A percentile compares a stretch with the other conserved stretches of the same genome.
Conservation (phyloP, 306 rosid genomes). For the Geum urbanum region DNA sequence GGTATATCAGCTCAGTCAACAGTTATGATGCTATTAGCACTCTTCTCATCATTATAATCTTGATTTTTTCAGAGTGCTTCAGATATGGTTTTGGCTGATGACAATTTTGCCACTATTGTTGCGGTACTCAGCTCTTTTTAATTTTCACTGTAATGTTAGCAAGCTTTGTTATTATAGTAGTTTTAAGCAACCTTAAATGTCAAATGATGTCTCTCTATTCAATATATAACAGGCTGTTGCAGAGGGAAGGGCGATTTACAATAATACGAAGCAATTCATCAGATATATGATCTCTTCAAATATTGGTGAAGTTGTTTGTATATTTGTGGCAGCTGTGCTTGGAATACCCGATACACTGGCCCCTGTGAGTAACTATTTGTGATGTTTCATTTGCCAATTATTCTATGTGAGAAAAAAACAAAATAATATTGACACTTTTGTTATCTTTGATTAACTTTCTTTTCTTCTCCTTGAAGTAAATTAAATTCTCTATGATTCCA, state of each 20-base stretch:
- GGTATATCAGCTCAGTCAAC: background rate
- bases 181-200: background rate
- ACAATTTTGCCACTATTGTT: constrained; percentile 92
- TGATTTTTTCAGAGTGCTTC: constrained; percentile 70
- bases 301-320: constrained; percentile 98
- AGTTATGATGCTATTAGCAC: background rate
- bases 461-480: background rate
- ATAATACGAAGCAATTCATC: constrained; percentile 91
- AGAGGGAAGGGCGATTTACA: constrained; percentile 97
- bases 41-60: constrained; percentile 10
- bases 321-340: constrained; percentile 97
- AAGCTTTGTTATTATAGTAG: constrained; percentile 2
- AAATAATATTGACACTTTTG: background rate
- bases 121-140: constrained; percentile 53
- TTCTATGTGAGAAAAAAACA: constrained; percentile 5
- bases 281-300: constrained; percentile 99
- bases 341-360: constrained; percentile 98
- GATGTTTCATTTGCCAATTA: constrained; percentile 21
- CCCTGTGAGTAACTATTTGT: constrained; percentile 60
- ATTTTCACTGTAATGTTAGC: constrained; percentile 5
- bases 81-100: constrained; percentile 97
- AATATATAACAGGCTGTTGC: constrained; percentile 76
- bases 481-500: background rate
- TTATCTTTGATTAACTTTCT: background rate
- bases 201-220: constrained; percentile 4